phyloP scores from a whole-genome alignment of 345 rosid species.

The Salix udensis region DNA sequence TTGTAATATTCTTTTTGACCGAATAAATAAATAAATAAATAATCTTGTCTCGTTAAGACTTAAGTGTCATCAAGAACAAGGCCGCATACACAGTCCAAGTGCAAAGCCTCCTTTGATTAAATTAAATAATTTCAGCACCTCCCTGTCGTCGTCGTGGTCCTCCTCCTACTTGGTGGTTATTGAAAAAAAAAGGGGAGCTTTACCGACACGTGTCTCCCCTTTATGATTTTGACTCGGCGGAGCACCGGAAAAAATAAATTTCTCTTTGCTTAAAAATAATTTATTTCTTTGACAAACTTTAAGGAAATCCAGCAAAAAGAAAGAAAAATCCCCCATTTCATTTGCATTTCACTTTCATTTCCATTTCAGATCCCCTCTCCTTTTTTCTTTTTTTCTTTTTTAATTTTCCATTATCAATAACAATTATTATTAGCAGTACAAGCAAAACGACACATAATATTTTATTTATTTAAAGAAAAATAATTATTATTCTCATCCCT shows the following conservation, averaged over 20 bases:
- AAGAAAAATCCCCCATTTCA: conserved; percentile 23
- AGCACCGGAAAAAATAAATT: conserved; percentile 27
- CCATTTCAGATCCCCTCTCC: not conserved
- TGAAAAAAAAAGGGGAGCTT: not conserved
- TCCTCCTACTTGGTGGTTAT: not conserved
- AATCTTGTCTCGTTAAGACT: not conserved
- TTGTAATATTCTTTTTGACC: not conserved
- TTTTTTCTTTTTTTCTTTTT: not conserved
- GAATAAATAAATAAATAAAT: too few species aligned
- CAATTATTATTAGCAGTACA: not conserved
- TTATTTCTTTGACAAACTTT: not conserved
- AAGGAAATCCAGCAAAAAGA: not conserved
- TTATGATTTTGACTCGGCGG: conserved; percentile 39
- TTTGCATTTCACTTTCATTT: conserved; percentile 39
- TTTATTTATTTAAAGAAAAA: not conserved
- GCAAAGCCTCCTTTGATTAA: not conserved
- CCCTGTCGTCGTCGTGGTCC: not conserved
- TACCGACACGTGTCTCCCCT: conserved; percentile 25
- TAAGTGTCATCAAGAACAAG: not conserved
- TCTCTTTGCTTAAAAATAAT: conserved; percentile 11
- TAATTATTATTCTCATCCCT: not conserved
- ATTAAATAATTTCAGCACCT: not conserved
- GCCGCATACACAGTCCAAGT: not conserved
- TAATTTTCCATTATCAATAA: not conserved
- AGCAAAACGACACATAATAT: too few species aligned